Evolutionary conservation across 2,329 filamentous ascomycete species (phyloP).

Genomic region (Fusarium sp.): DNA sequence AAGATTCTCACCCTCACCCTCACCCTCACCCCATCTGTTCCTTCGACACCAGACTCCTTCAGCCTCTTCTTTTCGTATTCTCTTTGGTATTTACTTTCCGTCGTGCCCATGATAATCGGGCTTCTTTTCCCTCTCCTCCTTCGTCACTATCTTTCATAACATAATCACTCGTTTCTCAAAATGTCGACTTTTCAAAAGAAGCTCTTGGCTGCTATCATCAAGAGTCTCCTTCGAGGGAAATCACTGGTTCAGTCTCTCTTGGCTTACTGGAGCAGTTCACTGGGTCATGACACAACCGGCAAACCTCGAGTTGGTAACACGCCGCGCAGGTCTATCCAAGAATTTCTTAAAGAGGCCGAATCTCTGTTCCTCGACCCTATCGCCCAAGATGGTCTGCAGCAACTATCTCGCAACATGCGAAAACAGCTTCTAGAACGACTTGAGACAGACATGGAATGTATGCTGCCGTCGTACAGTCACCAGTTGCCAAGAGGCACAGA

Average conservation of each 20-base stretch:
- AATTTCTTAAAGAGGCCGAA: constrained; percentile 69
- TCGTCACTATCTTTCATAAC: constrained; percentile 45
- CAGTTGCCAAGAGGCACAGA: constrained; percentile 71
- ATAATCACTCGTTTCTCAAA: constrained; percentile 62
- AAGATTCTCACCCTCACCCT: constrained; percentile 37
- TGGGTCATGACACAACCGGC: constrained; percentile 47
- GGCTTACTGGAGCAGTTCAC: constrained; percentile 63
- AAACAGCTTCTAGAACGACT: constrained; percentile 66
- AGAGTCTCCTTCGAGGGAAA: constrained; percentile 68
- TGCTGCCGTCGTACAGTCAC: constrained; percentile 75
- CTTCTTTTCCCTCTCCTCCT: constrained; percentile 4
- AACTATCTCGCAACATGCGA: constrained; percentile 63
- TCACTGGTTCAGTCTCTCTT: constrained; percentile 68
- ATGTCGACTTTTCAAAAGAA: constrained; percentile 68
- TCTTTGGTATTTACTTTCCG: constrained; percentile 43
- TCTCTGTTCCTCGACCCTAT: constrained; percentile 61
- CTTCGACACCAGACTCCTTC: constrained; percentile 20
- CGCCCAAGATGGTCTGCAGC: constrained; percentile 56
- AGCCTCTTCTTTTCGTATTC: constrained; percentile 14
- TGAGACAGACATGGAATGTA: constrained; percentile 64
- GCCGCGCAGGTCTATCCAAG: constrained; percentile 51
- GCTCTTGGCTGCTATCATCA: constrained; percentile 65
- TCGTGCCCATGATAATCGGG: constrained; percentile 35
- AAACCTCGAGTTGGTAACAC: constrained; percentile 38
- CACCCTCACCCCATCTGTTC: constrained; percentile 19